Evolutionary conservation across 1,139 yeast genomes (phyloP).

Genomic region (Lizanozyma gosingica): DNA sequence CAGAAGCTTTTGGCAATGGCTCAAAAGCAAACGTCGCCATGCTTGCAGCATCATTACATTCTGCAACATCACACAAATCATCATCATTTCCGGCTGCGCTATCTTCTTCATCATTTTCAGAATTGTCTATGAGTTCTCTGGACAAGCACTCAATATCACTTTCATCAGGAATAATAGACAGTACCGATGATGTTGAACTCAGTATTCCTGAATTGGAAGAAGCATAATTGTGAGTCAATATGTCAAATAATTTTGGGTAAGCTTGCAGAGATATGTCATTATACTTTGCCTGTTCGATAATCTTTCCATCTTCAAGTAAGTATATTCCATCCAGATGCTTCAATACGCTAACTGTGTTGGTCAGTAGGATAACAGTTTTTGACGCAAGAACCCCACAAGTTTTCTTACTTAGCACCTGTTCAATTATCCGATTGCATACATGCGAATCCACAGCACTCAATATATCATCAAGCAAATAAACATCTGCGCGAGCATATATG

Average conservation of each 20-base stretch:
- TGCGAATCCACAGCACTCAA: slow-evolving; percentile 34
- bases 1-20: slow-evolving; percentile 13
- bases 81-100: slow-evolving; percentile 1
- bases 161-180: neutral
- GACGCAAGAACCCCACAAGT: slow-evolving; percentile 21
- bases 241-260: slow-evolving; percentile 18
- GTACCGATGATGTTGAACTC: neutral
- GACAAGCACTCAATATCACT: neutral
- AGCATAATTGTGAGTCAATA: neutral
- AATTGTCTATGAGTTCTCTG: neutral
- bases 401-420: slow-evolving; percentile 19
- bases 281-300: slow-evolving; percentile 13
- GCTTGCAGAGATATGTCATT: slow-evolving; percentile 4
- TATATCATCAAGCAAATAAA: slow-evolving; percentile 28
- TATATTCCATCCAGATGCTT: slow-evolving; percentile 21
- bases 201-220: too few species aligned
- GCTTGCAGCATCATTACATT: slow-evolving; percentile 13
- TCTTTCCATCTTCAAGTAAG: slow-evolving; percentile 18
- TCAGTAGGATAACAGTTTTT: slow-evolving; percentile 28
- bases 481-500: slow-evolving; percentile 31
- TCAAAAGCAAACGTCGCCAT: slow-evolving; percentile 26
- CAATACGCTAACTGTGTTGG: slow-evolving; percentile 29
- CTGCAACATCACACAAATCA: neutral
- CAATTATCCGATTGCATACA: slow-evolving; percentile 11
- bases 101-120: slow-evolving; percentile 1